Conservation (phyloP, 257 asterid genomes). For the Solanum phureja region DNA sequence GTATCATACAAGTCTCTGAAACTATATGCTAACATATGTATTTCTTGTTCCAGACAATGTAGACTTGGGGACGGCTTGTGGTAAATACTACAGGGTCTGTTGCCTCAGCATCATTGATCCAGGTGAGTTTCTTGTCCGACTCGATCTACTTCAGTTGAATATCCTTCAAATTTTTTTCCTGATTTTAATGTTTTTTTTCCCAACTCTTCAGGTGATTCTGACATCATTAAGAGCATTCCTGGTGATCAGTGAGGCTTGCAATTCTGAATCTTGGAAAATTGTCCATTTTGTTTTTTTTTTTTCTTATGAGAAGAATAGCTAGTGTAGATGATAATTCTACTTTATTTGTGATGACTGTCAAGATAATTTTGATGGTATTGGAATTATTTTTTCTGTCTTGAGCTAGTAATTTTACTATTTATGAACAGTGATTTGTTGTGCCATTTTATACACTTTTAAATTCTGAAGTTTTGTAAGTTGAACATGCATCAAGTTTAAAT, state of each 20-base stretch:
- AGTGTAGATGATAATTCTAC: neutral
- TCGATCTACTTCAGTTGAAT: neutral
- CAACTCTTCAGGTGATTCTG: conserved; percentile 54
- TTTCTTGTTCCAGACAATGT: conserved; percentile 38
- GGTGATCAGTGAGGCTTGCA: conserved; percentile 33
- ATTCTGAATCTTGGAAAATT: neutral
- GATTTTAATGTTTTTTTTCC: neutral
- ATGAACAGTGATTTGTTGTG: neutral
- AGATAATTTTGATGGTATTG: neutral
- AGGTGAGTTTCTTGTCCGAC: conserved; percentile 15
- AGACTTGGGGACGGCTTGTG: conserved; percentile 74
- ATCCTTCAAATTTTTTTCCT: too few relatives aligned
- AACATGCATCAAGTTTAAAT: neutral
- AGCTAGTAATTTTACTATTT: neutral
- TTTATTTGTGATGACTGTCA: neutral
- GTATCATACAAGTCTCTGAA: neutral
- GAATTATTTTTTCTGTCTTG: neutral
- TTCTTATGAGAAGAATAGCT: neutral
- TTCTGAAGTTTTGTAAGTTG: neutral
- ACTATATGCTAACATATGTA: neutral
- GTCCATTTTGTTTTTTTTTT: neutral
- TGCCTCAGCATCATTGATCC: conserved; percentile 73
- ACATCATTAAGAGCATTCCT: conserved; percentile 52
- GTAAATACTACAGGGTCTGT: conserved; percentile 60
- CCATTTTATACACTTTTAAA: neutral